Base-by-base conservation (phyloP, 768 basidiomycete genomes). In the Amanita jacksonii region DNA sequence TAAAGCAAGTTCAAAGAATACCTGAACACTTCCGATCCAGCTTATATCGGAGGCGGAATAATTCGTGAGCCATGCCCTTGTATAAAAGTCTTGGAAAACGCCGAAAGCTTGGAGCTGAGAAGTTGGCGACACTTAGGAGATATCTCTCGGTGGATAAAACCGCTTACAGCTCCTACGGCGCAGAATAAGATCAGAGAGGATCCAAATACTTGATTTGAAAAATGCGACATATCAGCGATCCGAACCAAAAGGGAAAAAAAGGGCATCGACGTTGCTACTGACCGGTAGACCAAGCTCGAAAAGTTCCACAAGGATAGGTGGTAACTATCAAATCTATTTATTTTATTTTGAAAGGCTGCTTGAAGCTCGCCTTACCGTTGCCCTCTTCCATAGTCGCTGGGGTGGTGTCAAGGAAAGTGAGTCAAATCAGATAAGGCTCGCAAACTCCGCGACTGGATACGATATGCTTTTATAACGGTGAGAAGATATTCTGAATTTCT, bases 1-100 rank as follows among this genome's bases (percentile, higher is more conserved):
- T 16, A 49, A 20, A 10, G 32, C 12, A 25, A 49, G 48, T 20
- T 45, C 48, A 25, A 49, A 34, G 32, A 49, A 46, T 18, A 49
- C 43, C 38, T 49, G 38, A 4, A 49, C 34, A 32, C 45, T 46
- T 25, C 49, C 49, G 12, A 49, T 49, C 49, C 44, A 46, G 18
- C 45, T 46, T 3, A 49, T 46, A 15, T 46, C 38, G 3, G 49
- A 46, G 25, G 49, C 49, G 15, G 49, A 33, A 15, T 46, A 49
- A 10, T 46, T 36, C 9, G 16, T 20, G 10, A 49, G 35, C 30
- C 38, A 49, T 7, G 23, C 32, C 5, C 30, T 41, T 10, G 38
- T 46, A 19, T 46, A 49, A 18, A 40, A 49, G 7, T 49, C 49
- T 23, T 49, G 31, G 27, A 35, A 49, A 19, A 46, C 49, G n/a